Evolutionary conservation across 495 filamentous ascomycete genomes (phyloP).

Genomic region (Tuber aestivum): DNA sequence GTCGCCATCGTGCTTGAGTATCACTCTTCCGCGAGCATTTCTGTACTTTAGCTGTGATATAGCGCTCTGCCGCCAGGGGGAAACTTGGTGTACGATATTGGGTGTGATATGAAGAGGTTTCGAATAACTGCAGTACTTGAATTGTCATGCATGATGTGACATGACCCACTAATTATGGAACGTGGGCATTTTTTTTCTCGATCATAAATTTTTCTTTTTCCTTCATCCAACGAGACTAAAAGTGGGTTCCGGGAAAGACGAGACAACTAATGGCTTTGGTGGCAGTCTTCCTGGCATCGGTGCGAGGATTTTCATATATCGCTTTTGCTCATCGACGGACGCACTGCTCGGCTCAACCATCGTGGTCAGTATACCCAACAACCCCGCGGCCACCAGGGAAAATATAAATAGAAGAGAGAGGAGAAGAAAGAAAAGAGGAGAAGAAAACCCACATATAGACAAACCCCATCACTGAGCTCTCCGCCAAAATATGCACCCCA

Average conservation of each 20-base stretch:
- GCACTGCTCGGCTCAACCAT: conserved; percentile 49
- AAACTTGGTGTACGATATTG: background rate
- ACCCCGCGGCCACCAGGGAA: background rate
- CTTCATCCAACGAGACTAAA: conserved; percentile 33
- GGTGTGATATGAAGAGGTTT: background rate
- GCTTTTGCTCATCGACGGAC: conserved; percentile 72
- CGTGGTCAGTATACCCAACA: background rate
- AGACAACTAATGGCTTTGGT: conserved; percentile 61
- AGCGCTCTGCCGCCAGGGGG: background rate
- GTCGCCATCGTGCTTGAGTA: background rate
- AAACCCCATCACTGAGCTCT: conserved; percentile 85
- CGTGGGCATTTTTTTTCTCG: background rate
- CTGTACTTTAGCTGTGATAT: background rate
- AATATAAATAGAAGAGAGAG: background rate
- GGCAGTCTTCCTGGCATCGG: conserved; percentile 76
- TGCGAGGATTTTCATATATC: conserved; percentile 70
- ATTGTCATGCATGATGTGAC: background rate
- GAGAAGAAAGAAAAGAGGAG: background rate
- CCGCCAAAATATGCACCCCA: conserved; percentile 63
- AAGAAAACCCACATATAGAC: conserved; percentile 59
- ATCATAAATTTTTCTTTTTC: background rate
- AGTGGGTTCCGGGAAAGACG: conserved; percentile 38
- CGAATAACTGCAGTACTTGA: background rate
- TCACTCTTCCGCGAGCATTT: background rate
- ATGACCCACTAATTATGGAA: background rate